A percentile compares a stretch with the other conserved stretches of the same genome.
These are phyloP conservation scores for Saccharomycopsis crataegensis DNA, from an alignment of 1,139 yeast species.

Conservation along the genomic window DNA sequence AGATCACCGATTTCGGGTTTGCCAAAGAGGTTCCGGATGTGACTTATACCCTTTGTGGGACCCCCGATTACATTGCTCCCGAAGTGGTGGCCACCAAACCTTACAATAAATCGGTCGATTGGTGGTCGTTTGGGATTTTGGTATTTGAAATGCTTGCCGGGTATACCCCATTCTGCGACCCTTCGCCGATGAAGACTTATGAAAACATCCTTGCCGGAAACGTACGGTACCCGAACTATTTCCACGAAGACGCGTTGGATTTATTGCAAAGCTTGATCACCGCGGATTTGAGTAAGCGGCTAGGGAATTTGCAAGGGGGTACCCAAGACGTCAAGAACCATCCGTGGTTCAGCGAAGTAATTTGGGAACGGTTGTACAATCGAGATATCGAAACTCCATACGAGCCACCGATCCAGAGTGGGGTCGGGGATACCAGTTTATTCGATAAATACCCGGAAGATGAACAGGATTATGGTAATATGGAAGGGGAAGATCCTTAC, in stretches of 20 bases:
- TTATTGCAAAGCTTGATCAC: slow-evolving; percentile 75
- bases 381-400: slow-evolving; percentile 96
- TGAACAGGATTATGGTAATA: slow-evolving; percentile 74
- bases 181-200: slow-evolving; percentile 95
- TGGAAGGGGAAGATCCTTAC: slow-evolving; percentile 75
- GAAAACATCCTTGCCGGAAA: slow-evolving; percentile 89
- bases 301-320: slow-evolving; percentile 90
- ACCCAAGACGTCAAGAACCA: slow-evolving; percentile 85
- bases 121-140: slow-evolving; percentile 97
- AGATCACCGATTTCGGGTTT: slow-evolving; percentile 94
- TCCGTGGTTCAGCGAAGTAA: slow-evolving; percentile 92
- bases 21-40: slow-evolving; percentile 93
- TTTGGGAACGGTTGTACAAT: slow-evolving; percentile 85
- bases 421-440: slow-evolving; percentile 91
- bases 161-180: slow-evolving; percentile 94
- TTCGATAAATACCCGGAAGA: slow-evolving; percentile 88
- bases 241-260: slow-evolving; percentile 86
- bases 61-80: slow-evolving; percentile 98
- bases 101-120: slow-evolving; percentile 92
- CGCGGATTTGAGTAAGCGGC: slow-evolving; percentile 80
- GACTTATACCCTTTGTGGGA: slow-evolving; percentile 95
- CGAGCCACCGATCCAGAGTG: slow-evolving; percentile 95
- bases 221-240: slow-evolving; percentile 78
- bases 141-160: slow-evolving; percentile 97
- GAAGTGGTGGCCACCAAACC: slow-evolving; percentile 97